Evolutionary conservation across 345 rosid genomes (phyloP).

Genomic region (Capsella bursapastoris): DNA sequence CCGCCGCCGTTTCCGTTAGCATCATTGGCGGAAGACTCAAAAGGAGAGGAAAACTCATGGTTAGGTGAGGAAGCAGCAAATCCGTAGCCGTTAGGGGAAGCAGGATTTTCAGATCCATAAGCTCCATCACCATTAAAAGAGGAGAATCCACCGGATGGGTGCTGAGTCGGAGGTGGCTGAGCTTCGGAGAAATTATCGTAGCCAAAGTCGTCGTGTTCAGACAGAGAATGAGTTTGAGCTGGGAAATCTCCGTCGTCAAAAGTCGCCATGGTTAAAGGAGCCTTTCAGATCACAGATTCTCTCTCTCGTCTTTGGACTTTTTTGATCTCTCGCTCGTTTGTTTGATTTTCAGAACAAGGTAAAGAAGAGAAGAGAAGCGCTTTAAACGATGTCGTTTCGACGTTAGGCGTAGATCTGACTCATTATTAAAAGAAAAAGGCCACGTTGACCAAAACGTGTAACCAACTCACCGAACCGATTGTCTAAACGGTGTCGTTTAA

Average conservation of each 20-base stretch:
- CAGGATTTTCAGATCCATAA: conserved; percentile 40
- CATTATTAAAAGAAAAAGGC: not conserved
- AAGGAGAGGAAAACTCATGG: conserved; percentile 54
- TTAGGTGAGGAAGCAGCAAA: conserved; percentile 48
- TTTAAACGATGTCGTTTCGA: not conserved
- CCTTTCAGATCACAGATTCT: conserved; percentile 32
- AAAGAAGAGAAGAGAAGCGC: not conserved
- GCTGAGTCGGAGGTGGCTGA: conserved; percentile 36
- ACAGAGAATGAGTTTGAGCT: conserved; percentile 43
- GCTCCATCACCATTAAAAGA: conserved; percentile 36
- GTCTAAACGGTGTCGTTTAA: conserved; percentile 7
- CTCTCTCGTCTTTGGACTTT: conserved; percentile 26
- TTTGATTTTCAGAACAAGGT: not conserved
- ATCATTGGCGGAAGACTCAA: conserved; percentile 43
- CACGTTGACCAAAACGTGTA: conserved; percentile 45
- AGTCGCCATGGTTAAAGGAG: conserved; percentile 37
- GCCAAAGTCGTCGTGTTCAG: conserved; percentile 41
- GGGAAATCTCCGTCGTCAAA: conserved; percentile 48
- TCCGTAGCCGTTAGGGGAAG: conserved; percentile 55
- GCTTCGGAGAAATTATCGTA: conserved; percentile 46
- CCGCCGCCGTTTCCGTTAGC: conserved; percentile 42
- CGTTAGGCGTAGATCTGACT: conserved; percentile 30
- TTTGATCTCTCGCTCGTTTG: conserved; percentile 20
- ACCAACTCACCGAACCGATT: conserved; percentile 42
- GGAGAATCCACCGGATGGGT: conserved; percentile 34